phyloP scores from a whole-genome alignment of 208 protist genomes.

The Trypanosoma congolense region DNA sequence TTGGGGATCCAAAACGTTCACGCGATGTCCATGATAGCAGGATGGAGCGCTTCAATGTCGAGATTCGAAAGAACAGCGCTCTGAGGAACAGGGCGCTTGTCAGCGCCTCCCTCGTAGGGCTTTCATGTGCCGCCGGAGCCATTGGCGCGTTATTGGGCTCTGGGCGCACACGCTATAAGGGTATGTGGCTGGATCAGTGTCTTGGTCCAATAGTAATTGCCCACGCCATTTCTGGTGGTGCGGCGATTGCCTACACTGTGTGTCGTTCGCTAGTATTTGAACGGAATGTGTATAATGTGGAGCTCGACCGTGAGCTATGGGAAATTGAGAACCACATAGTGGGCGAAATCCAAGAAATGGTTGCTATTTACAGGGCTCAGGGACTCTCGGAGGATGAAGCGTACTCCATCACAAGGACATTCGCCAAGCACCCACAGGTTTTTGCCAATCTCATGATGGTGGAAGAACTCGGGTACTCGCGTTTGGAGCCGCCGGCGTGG shows the following conservation, averaged over 20 bases:
- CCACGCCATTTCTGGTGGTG: conserved; percentile 30
- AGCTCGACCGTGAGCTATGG: conserved; percentile 90
- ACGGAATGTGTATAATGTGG: conserved; percentile 72
- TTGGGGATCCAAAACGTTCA: conserved; percentile 60
- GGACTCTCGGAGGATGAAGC: conserved; percentile 88
- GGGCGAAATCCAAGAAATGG: conserved; percentile 91
- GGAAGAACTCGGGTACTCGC: conserved; percentile 91
- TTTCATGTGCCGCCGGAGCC: conserved; percentile 35
- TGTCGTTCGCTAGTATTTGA: conserved; percentile 56
- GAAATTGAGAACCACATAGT: conserved; percentile 91
- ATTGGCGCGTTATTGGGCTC: conserved; percentile 24
- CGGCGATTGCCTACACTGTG: conserved; percentile 40
- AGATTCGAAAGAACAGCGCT: conserved; percentile 77
- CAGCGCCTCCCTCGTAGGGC: conserved; percentile 42
- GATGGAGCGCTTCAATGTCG: conserved; percentile 84
- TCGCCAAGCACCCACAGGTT: conserved; percentile 69
- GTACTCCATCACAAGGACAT: conserved; percentile 75
- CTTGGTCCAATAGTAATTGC: conserved; percentile 32
- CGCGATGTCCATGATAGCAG: conserved; percentile 53
- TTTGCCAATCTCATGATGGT: conserved; percentile 95
- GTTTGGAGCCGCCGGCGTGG: conserved; percentile 61
- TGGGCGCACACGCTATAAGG: not conserved
- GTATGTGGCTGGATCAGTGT: not conserved
- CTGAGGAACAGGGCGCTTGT: conserved; percentile 75
- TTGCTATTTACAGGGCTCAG: conserved; percentile 88